A percentile compares a stretch with the other conserved stretches of the same genome.
These are phyloP conservation scores for Talaromyces wortmannii DNA, from an alignment of 495 filamentous ascomycete species.

Conservation along the genomic window DNA sequence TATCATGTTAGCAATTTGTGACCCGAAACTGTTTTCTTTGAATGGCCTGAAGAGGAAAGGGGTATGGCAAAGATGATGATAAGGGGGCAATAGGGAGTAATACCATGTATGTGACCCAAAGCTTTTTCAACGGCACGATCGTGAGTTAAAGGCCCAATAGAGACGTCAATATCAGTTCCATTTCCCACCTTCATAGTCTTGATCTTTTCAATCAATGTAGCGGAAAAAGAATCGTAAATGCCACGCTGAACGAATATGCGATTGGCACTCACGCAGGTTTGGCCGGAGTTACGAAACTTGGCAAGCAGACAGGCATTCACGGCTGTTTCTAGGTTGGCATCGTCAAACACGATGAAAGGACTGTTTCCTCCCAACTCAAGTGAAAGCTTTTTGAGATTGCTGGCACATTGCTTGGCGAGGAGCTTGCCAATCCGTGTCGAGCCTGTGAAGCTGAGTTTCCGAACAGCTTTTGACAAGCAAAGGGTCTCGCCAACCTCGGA, in stretches of 20 bases:
- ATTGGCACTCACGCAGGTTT: conserved; percentile 59
- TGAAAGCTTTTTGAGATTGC: conserved; percentile 54
- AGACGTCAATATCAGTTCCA: conserved; percentile 65
- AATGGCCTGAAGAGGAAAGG: neutral
- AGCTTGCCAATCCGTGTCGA: conserved; percentile 45
- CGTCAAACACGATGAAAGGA: conserved; percentile 61
- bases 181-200: conserved; percentile 69
- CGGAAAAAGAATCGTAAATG: conserved; percentile 37
- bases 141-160: conserved; percentile 81
- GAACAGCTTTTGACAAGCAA: conserved; percentile 45
- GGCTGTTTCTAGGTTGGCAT: conserved; percentile 51
- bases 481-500: conserved; percentile 49
- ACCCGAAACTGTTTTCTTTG: neutral
- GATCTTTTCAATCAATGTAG: conserved; percentile 62
- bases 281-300: conserved; percentile 50
- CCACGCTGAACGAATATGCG: conserved; percentile 54
- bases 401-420: conserved; percentile 38
- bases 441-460: conserved; percentile 63
- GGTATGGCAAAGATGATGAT: neutral
- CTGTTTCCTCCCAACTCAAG: conserved; percentile 63
- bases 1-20: neutral
- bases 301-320: conserved; percentile 36
- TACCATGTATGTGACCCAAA: conserved; percentile 30
- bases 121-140: conserved; percentile 66
- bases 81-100: no score